Percentiles rank a stretch among this genome's conserved stretches.
phyloP scores from a whole-genome alignment of 148 eudicot genomes.

The Vaccinium corymbosum region DNA sequence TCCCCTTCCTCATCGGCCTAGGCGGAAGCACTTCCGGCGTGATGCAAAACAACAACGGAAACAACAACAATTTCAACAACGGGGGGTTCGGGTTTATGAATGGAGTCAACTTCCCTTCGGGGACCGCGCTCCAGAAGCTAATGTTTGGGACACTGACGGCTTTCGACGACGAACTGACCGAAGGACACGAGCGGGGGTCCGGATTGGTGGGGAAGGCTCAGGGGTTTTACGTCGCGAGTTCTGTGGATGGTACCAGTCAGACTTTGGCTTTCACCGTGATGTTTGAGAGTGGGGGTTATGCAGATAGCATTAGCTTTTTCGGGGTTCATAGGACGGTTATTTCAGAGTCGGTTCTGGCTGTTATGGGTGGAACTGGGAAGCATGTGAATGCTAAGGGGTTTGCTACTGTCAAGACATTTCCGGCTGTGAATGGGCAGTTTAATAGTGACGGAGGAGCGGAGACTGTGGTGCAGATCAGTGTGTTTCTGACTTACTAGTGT shows the following conservation, averaged over 20 bases:
- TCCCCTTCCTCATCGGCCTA: constrained; percentile 88
- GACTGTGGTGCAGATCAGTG: constrained; percentile 64
- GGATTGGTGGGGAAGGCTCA: constrained; percentile 66
- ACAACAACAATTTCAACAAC: constrained; percentile 30
- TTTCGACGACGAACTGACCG: constrained; percentile 74
- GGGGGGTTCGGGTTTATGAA: constrained; percentile 55
- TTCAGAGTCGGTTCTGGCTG: constrained; percentile 49
- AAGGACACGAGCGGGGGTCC: constrained; percentile 53
- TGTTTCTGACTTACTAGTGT: constrained; percentile 47
- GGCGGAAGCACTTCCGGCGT: constrained; percentile 61
- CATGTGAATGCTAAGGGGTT: constrained; percentile 54
- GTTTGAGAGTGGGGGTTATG: constrained; percentile 60
- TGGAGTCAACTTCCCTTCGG: constrained; percentile 44
- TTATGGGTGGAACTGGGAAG: constrained; percentile 87
- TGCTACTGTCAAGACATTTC: constrained; percentile 48
- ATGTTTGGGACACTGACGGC: constrained; percentile 81
- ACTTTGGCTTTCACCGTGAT: constrained; percentile 66
- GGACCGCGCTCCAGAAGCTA: constrained; percentile 50
- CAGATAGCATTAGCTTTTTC: constrained; percentile 53
- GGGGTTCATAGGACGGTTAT: constrained; percentile 58
- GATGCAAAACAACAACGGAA: constrained; percentile 50
- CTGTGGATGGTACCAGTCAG: constrained; percentile 67
- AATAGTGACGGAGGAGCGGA: constrained; percentile 76
- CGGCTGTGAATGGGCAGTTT: constrained; percentile 35
- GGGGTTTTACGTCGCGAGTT: constrained; percentile 64